Evolutionary conservation across 2,329 filamentous ascomycete species (phyloP).

Genomic region (Claviceps purpurea): DNA sequence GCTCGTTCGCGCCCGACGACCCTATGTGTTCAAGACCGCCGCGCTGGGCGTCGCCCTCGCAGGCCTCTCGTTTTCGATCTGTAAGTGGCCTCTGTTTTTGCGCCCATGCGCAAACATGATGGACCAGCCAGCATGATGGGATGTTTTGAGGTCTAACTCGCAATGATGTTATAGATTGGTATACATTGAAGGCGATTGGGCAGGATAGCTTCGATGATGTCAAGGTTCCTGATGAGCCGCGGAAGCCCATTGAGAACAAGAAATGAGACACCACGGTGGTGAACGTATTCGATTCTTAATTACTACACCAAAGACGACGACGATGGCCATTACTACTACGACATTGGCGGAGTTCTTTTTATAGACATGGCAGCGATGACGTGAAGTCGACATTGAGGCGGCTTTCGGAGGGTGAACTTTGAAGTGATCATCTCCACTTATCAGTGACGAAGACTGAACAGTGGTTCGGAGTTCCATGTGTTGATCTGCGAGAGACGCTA

Average conservation of each 20-base stretch:
- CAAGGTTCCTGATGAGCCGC: constrained; percentile 65
- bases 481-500: background rate
- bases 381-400: background rate
- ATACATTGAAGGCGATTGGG: constrained; percentile 68
- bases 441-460: background rate
- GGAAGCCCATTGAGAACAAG: constrained; percentile 25
- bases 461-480: background rate
- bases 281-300: too few species aligned
- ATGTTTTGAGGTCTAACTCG: background rate
- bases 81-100: constrained; percentile 44
- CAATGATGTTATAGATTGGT: constrained; percentile 30
- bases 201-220: constrained; percentile 98
- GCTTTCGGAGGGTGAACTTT: background rate
- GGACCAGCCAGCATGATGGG: background rate
- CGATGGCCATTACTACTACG: background rate
- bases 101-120: background rate
- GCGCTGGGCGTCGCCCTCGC: constrained; percentile 19
- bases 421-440: background rate
- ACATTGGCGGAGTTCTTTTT: background rate
- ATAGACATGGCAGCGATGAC: background rate
- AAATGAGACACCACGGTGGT: background rate
- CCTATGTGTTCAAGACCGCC: constrained; percentile 83
- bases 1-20: constrained; percentile 79
- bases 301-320: too few species aligned
- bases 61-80: constrained; percentile 36